Percentiles rank a stretch among this genome's conserved stretches.
These are phyloP conservation scores for Colletotrichum cuscutae DNA, from an alignment of 2,329 filamentous ascomycete species.

Conservation along the genomic window DNA sequence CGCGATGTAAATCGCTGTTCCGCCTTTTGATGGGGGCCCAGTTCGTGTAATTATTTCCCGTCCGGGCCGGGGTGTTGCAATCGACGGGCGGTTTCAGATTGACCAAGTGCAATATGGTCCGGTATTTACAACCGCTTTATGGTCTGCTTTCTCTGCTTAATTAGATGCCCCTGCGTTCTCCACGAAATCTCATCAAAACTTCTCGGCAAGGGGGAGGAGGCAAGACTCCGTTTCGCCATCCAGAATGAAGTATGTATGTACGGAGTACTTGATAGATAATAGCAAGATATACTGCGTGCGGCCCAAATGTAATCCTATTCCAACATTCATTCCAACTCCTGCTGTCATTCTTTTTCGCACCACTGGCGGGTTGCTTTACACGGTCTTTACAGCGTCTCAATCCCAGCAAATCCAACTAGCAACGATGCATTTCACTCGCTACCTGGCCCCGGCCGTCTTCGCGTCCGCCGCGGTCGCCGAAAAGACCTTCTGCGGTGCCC, in stretches of 20 bases:
- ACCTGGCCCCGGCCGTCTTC: slow-evolving; percentile 5
- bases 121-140: slow-evolving; percentile 1
- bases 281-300: background rate
- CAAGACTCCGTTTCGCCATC: background rate
- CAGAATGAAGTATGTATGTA: background rate
- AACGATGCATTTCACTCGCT: slow-evolving; percentile 3
- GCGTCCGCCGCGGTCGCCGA: slow-evolving; percentile 6
- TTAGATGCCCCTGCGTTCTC: background rate
- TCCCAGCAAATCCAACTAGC: background rate
- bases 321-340: background rate
- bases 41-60: background rate
- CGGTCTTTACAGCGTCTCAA: background rate
- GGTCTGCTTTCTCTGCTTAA: background rate
- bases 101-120: background rate
- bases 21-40: background rate
- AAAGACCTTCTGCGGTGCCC: slow-evolving; percentile 38
- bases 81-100: slow-evolving; percentile 18
- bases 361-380: no score
- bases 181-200: background rate
- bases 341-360: no score
- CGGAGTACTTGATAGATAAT: background rate
- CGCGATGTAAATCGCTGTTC: background rate
- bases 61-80: background rate
- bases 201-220: background rate
- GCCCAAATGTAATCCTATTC: background rate